phyloP scores from a whole-genome alignment of 208 protist genomes.

The Leishmania guyanensis region DNA sequence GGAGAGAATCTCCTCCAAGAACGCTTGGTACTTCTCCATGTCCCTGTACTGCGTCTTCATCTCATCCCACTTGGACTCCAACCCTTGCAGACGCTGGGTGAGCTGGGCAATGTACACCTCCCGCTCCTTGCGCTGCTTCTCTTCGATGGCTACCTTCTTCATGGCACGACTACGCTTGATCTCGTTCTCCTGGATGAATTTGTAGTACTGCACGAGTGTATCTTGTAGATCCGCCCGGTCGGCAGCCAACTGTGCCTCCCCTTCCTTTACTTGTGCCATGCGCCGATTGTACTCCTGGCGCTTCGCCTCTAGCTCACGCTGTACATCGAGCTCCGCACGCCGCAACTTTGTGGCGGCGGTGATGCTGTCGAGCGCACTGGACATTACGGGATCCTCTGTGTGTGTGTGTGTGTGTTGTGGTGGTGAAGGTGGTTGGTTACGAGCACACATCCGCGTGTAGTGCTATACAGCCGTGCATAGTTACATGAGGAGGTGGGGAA shows the following conservation, averaged over 20 bases:
- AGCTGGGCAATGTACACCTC: constrained; percentile 85
- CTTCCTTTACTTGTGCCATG: constrained; percentile 83
- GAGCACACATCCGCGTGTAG: not conserved
- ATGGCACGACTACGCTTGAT: constrained; percentile 88
- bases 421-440: not conserved
- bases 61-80: constrained; percentile 66
- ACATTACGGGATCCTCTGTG: constrained; percentile 40
- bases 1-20: constrained; percentile 89
- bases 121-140: constrained; percentile 83
- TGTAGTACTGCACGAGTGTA: constrained; percentile 93
- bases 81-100: constrained; percentile 40
- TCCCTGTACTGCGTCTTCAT: constrained; percentile 61
- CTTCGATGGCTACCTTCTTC: constrained; percentile 87
- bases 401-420: not conserved
- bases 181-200: constrained; percentile 94
- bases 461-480: not conserved
- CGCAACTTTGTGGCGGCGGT: constrained; percentile 90
- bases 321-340: constrained; percentile 79
- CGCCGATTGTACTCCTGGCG: constrained; percentile 80
- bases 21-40: constrained; percentile 86
- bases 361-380: constrained; percentile 87
- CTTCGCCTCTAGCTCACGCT: constrained; percentile 89
- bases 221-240: constrained; percentile 88
- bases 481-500: not conserved
- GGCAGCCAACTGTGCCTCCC: constrained; percentile 75